phyloP scores from a whole-genome alignment of 352 stramenopile species.

The Plasmopara viticola region DNA sequence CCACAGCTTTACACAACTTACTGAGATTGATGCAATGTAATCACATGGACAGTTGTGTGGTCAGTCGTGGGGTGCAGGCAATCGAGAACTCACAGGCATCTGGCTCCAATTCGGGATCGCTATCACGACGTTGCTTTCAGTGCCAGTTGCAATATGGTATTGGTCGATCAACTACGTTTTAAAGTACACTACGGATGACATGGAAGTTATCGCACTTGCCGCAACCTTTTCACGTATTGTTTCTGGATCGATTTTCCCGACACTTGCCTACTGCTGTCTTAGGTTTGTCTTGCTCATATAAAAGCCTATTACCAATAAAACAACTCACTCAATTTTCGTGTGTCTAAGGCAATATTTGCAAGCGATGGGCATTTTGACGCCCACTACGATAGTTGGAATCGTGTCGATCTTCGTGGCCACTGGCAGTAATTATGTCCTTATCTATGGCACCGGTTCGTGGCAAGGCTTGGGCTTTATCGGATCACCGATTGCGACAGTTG shows the following conservation, averaged over 20 bases:
- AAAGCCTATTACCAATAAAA: no score
- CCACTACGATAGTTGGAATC: conserved; percentile 58
- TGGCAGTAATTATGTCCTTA: conserved; percentile 62
- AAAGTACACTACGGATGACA: conserved; percentile 56
- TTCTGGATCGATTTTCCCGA: conserved; percentile 49
- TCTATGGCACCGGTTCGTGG: conserved; percentile 54
- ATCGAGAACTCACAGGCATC: conserved; percentile 60
- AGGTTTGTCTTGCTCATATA: conserved; percentile 17
- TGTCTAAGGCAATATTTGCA: conserved; percentile 61
- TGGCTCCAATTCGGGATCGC: conserved; percentile 68
- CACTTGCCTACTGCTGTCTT: conserved; percentile 59
- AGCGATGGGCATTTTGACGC: conserved; percentile 52
- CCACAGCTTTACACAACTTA: background rate
- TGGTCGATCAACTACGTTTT: conserved; percentile 59
- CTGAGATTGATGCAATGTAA: background rate
- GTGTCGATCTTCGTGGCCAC: conserved; percentile 54
- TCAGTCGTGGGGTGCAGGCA: conserved; percentile 61
- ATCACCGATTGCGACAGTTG: conserved; percentile 69
- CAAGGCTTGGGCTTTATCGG: conserved; percentile 61
- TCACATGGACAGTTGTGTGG: conserved; percentile 40
- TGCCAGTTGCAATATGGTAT: conserved; percentile 64
- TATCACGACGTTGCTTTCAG: conserved; percentile 44
- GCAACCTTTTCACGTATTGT: conserved; percentile 55
- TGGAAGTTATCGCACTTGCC: conserved; percentile 46
- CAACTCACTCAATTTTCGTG: conserved; percentile 3